Evolutionary conservation across 495 filamentous ascomycete genomes (phyloP), one percentile per base, ranked within the genome.

Genomic region (Hyaloscypha hepaticicola): DNA sequence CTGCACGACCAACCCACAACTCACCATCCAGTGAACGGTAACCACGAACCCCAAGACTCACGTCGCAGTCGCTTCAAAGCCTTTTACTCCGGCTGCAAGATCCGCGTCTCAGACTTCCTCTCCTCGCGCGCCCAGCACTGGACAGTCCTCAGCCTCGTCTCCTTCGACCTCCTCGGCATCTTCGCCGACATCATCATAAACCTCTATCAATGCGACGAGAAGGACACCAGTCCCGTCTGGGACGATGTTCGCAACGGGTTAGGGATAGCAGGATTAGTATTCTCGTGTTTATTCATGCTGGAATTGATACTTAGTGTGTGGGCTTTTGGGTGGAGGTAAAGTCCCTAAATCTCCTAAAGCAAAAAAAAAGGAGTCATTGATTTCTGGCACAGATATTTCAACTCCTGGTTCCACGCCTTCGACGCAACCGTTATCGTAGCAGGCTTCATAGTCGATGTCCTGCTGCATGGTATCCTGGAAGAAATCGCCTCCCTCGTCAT

Each of bases 141-240:
- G 69, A 65, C 77, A 16, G 78, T 88, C 49, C 74, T 89, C 34
- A 57, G 74, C 16, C 74, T 89, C 9, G 81, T 89, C 33, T 71
- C 81, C 1, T 70, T 87, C 16, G 86, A 88, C 66, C 78, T 88
- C 6, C 71, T 75, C 5, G 78, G 78, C 69, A 83, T 88, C 65
- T 85, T 90, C 62, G 80, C 83, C 51, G 84, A 85, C 67, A 83
- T 90, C 56, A 77, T 90, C 57, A 82, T 89, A 59, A 78, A 81
- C 45, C 76, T 90, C 4, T 77, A 84, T 27, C 80, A 81, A 22
- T 90, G 88, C 74, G 85, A 87, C 71, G 69, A 79, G 48, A 70
- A 74, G 6, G 53, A 61, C 22, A 59, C 61, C 8, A 21, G 19
- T 56, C 68, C 69, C 16, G 24, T 50, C n/a, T 68, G 66, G 69